Evolutionary conservation across 352 stramenopile genomes (phyloP).

Genomic region (Phytopythium montanum): DNA sequence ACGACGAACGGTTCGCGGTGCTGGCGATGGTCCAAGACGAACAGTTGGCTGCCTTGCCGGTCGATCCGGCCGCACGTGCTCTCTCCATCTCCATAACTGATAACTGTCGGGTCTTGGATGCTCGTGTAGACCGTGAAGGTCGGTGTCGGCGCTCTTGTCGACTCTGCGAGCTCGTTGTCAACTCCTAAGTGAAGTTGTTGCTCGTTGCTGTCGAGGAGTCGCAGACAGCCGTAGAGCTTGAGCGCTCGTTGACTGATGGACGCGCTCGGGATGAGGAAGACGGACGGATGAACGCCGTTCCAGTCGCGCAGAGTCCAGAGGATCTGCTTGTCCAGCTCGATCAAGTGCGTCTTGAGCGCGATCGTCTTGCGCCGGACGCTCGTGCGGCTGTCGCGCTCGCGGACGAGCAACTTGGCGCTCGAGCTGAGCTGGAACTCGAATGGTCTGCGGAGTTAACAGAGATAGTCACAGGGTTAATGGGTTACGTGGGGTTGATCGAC

Average conservation of each 20-base stretch:
- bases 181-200: constrained; percentile 10
- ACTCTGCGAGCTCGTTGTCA: neutral
- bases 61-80: constrained; percentile 34
- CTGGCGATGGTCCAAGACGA: constrained; percentile 27
- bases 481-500: neutral
- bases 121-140: constrained; percentile 42
- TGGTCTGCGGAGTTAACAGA: constrained; percentile 16
- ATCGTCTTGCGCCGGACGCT: constrained; percentile 29
- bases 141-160: neutral
- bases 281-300: constrained; percentile 16
- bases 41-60: constrained; percentile 31
- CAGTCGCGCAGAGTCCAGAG: constrained; percentile 45
- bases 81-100: constrained; percentile 21
- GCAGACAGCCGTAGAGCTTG: constrained; percentile 37
- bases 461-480: neutral
- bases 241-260: constrained; percentile 32
- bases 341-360: constrained; percentile 23
- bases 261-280: constrained; percentile 39
- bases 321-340: constrained; percentile 38
- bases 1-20: constrained; percentile 24
- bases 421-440: constrained; percentile 45
- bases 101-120: constrained; percentile 25
- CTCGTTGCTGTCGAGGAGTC: constrained; percentile 19
- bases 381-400: constrained; percentile 22
- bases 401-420: constrained; percentile 40